Percentiles rank a stretch among this genome's conserved stretches.
phyloP scores from a whole-genome alignment of 345 rosid species.

The Bruguiera sexangula region DNA sequence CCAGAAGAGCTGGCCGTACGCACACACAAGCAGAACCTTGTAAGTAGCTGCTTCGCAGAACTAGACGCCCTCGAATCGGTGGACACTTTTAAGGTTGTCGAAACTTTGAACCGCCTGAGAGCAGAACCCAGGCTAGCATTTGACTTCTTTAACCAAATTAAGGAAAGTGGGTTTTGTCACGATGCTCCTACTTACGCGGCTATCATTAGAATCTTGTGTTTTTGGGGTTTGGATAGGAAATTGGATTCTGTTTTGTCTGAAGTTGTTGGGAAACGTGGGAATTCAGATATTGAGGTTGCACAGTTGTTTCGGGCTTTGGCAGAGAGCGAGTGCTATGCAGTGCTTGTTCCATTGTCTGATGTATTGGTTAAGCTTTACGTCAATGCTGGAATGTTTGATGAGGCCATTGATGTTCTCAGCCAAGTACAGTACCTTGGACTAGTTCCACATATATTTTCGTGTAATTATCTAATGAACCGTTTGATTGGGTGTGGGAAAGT shows the following conservation, averaged over 20 bases:
- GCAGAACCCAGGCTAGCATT: slow-evolving; percentile 51
- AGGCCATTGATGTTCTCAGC: slow-evolving; percentile 47
- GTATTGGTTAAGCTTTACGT: slow-evolving; percentile 56
- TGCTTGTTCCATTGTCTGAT: slow-evolving; percentile 34
- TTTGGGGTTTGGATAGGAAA: slow-evolving; percentile 39
- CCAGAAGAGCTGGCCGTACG: slow-evolving; percentile 13
- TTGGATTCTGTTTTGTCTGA: slow-evolving; percentile 45
- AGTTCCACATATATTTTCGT: slow-evolving; percentile 33
- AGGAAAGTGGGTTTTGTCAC: slow-evolving; percentile 33
- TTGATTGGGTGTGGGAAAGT: slow-evolving; percentile 40
- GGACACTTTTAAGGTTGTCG: slow-evolving; percentile 26
- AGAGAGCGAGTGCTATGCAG: slow-evolving; percentile 19
- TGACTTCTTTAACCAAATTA: slow-evolving; percentile 36
- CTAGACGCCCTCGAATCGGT: slow-evolving; percentile 22
- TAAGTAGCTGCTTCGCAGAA: slow-evolving; percentile 15
- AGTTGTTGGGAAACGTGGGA: slow-evolving; percentile 31
- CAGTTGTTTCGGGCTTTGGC: slow-evolving; percentile 43
- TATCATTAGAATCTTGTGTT: slow-evolving; percentile 39
- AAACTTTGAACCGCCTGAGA: slow-evolving; percentile 30
- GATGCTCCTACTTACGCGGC: slow-evolving; percentile 47
- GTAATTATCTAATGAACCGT: slow-evolving; percentile 60
- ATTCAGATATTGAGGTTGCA: slow-evolving; percentile 30
- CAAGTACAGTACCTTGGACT: slow-evolving; percentile 34
- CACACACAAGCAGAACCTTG: slow-evolving; percentile 11
- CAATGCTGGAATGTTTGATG: slow-evolving; percentile 46